A percentile compares a stretch with the other conserved stretches of the same genome.
Conservation (phyloP, 768 basidiomycete species). For the Psilocybe tampanensis region DNA sequence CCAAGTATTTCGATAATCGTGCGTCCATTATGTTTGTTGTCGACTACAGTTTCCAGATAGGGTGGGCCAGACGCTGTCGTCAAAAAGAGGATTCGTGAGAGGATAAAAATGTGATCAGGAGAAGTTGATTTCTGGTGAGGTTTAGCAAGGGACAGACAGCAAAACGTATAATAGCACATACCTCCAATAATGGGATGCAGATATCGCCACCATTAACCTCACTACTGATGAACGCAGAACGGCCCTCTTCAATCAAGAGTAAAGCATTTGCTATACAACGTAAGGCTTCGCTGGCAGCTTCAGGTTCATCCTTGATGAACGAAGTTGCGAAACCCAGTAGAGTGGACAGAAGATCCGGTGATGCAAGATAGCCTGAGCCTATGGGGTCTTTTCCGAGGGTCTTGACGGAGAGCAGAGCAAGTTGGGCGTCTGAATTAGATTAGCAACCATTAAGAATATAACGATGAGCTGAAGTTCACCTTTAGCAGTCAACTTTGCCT, state of each 20-base stretch:
- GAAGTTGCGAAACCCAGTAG: constrained; percentile 53
- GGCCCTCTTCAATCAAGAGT: constrained; percentile 65
- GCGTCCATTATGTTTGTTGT: constrained; percentile 57
- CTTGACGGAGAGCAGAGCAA: constrained; percentile 73
- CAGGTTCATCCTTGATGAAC: constrained; percentile 54
- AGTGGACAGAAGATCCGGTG: constrained; percentile 53
- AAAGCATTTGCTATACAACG: constrained; percentile 81
- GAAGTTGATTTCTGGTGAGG: constrained; percentile 55
- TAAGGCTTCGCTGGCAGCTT: constrained; percentile 70
- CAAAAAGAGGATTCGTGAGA: constrained; percentile 78
- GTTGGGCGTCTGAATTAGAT: constrained; percentile 57
- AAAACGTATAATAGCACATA: constrained; percentile 26
- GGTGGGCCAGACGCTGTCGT: constrained; percentile 55
- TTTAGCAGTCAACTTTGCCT: constrained; percentile 53
- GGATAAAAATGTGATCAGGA: constrained; percentile 71
- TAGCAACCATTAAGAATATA: background rate
- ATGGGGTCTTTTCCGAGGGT: constrained; percentile 70
- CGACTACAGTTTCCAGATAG: constrained; percentile 63
- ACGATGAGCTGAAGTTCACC: constrained; percentile 40
- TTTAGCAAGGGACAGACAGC: background rate
- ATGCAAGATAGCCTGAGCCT: constrained; percentile 65
- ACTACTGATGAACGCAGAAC: constrained; percentile 54
- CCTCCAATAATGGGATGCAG: constrained; percentile 62
- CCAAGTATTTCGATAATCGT: constrained; percentile 66
- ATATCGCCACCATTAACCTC: constrained; percentile 67